A percentile compares a stretch with the other conserved stretches of the same genome.
These are phyloP conservation scores for Rhododendron ovatum DNA, from an alignment of 148 eudicot genomes.

Conservation along the genomic window DNA sequence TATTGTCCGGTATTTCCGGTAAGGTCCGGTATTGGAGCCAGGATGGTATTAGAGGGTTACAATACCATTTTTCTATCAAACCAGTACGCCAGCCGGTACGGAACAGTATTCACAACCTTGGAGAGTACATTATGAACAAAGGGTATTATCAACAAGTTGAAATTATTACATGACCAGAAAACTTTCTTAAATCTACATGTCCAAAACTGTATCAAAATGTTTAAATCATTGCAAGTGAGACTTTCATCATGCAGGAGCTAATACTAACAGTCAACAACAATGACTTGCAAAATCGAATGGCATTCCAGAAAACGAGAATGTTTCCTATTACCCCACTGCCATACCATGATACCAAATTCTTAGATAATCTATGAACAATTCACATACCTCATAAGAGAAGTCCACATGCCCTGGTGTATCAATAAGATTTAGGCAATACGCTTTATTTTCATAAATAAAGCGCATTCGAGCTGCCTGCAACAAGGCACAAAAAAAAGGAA, in stretches of 20 bases:
- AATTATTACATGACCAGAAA: background rate
- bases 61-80: too few species aligned
- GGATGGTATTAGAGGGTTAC: too few species aligned
- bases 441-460: slow-evolving; percentile 54
- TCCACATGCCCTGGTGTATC: slow-evolving; percentile 99
- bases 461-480: slow-evolving; percentile 98
- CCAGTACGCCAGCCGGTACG: too few species aligned
- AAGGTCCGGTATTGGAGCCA: too few species aligned
- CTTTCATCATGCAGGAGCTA: background rate
- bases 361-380: background rate
- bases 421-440: slow-evolving; percentile 88
- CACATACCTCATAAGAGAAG: slow-evolving; percentile 90
- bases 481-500: slow-evolving; percentile 11
- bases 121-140: background rate
- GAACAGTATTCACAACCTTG: too few species aligned
- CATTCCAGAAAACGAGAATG: background rate
- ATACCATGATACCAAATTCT: background rate
- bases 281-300: background rate
- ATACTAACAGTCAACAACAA: background rate
- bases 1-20: too few species aligned
- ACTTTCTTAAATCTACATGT: background rate
- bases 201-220: background rate
- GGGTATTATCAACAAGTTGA: background rate
- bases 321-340: background rate
- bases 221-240: background rate